Base-by-base conservation (phyloP, 1,284 basidiomycete species). In the Boletus semigastroideus region DNA sequence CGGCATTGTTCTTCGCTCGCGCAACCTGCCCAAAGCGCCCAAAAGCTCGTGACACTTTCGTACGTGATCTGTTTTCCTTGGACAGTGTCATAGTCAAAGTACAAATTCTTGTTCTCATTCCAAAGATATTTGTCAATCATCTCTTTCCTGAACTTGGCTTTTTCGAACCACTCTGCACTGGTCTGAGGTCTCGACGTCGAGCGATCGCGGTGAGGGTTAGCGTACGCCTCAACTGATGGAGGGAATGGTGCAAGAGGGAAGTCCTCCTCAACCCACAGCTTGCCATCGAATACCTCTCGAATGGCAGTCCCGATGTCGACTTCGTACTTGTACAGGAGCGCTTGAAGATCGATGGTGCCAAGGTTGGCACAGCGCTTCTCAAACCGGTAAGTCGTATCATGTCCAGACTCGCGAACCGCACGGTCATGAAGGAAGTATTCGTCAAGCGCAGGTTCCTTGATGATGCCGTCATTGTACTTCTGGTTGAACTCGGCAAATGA, bases 391-490 rank as follows among this genome's bases (percentile, higher is more conserved):
- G 94, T 92, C 54, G 96, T 99, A 72, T 99, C 96, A 73, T 99
- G 96, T 28, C 96, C 96, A 28, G 88, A 92, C 74, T 95, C 92
- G 49, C 94, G 88, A 39, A 98, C 94, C 4, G 92, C 84, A 53
- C 95, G 91, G 70, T 99, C 96, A 73, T 99, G 96, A 61, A 95
- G 71, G 79, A 99, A 98, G 77, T 98, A 99, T 64, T 94, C 94
- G 74, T 99, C 96, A 6, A 99, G 82, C 56, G 79, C 83, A 8
- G 95, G 94, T 72, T 97, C 95, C 59, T 85, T 78, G 64, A 98
- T 76, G 43, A 81, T 72, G 13, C 90, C 91, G 45, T 88, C 81
- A 69, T 95, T 97, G 77, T 99, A 99, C 68, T 88, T 89, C 73
- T 97, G 93, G 70, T 91, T 96, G 74, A 97, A 99, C 73, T 99